These are phyloP conservation scores for Margaritispora aquatica DNA, from an alignment of 495 filamentous ascomycete species.

Conservation along the genomic window DNA sequence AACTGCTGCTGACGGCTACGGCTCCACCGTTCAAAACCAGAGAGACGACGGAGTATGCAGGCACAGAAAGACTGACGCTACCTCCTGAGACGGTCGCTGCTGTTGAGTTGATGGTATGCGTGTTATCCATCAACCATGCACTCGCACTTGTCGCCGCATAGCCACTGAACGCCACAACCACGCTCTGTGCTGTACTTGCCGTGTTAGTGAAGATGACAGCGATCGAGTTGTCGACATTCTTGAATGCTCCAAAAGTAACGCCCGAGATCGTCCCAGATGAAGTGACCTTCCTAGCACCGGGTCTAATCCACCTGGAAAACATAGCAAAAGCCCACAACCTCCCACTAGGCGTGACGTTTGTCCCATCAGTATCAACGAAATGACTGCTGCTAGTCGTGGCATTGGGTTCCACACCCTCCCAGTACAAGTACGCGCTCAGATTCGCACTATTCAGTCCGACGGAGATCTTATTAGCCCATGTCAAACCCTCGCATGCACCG, in stretches of 20 bases:
- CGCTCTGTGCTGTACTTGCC: conserved; percentile 22
- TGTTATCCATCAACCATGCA: conserved; percentile 3
- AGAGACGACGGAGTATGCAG: neutral
- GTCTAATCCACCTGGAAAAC: conserved; percentile 39
- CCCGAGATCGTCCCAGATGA: conserved; percentile 27
- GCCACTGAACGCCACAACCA: conserved; percentile 10
- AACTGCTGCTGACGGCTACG: neutral
- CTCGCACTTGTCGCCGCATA: neutral
- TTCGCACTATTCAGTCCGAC: conserved; percentile 36
- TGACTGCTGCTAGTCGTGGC: conserved; percentile 32
- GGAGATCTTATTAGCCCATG: conserved; percentile 50
- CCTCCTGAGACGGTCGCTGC: neutral
- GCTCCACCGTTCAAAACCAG: neutral
- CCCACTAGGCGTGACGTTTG: conserved; percentile 29
- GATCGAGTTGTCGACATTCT: conserved; percentile 39
- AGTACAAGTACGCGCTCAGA: conserved; percentile 44
- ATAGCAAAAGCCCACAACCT: conserved; percentile 47
- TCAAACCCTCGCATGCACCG: conserved; percentile 41
- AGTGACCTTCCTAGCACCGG: conserved; percentile 38
- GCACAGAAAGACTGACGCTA: neutral
- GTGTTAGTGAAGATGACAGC: conserved; percentile 42
- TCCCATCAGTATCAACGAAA: conserved; percentile 32
- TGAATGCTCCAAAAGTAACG: conserved; percentile 39
- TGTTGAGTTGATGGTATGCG: neutral
- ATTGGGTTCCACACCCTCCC: conserved; percentile 37